A percentile compares a stretch with the other conserved stretches of the same genome.
Conservation (phyloP, 805 yeast genomes). For the Candida sphagnicola region DNA sequence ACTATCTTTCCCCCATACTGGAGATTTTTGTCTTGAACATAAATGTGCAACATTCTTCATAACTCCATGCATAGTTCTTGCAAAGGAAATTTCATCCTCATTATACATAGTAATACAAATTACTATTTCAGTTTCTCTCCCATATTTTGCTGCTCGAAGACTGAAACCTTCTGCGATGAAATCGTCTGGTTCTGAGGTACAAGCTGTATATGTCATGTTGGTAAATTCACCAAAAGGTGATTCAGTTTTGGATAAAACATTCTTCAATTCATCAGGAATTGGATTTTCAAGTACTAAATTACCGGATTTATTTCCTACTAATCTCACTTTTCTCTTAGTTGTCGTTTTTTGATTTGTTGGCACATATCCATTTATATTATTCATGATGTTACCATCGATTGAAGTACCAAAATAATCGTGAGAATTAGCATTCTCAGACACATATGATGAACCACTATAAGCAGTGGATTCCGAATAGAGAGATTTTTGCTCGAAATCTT, state of each 20-base stretch:
- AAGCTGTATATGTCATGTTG: conserved; percentile 96
- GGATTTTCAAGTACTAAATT: conserved; percentile 91
- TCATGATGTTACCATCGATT: conserved; percentile 46
- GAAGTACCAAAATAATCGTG: conserved; percentile 42
- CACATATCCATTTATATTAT: conserved; percentile 36
- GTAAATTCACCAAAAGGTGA: conserved; percentile 81
- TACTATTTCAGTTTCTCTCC: conserved; percentile 88
- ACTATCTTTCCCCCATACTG: conserved; percentile 93
- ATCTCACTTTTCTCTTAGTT: conserved; percentile 67
- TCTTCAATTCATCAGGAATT: conserved; percentile 81
- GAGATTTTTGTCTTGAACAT: conserved; percentile 73
- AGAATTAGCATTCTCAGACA: conserved; percentile 18
- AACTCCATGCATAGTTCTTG: conserved; percentile 92
- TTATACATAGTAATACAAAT: conserved; percentile 97
- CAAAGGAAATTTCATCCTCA: conserved; percentile 84
- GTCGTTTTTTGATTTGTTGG: conserved; percentile 68
- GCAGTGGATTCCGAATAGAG: conserved; percentile 34
- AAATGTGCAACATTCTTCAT: conserved; percentile 89
- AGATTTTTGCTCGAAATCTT: conserved; percentile 28
- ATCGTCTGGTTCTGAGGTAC: conserved; percentile 89
- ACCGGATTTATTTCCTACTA: conserved; percentile 61
- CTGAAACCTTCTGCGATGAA: conserved; percentile 79
- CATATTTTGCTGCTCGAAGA: conserved; percentile 77
- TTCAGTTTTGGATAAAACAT: conserved; percentile 81
- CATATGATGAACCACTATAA: conserved; percentile 28